Evolutionary conservation across 257 asterid genomes (phyloP), one percentile per base, ranked within the genome.

Genomic region (Dorcoceras hygrometricum): DNA sequence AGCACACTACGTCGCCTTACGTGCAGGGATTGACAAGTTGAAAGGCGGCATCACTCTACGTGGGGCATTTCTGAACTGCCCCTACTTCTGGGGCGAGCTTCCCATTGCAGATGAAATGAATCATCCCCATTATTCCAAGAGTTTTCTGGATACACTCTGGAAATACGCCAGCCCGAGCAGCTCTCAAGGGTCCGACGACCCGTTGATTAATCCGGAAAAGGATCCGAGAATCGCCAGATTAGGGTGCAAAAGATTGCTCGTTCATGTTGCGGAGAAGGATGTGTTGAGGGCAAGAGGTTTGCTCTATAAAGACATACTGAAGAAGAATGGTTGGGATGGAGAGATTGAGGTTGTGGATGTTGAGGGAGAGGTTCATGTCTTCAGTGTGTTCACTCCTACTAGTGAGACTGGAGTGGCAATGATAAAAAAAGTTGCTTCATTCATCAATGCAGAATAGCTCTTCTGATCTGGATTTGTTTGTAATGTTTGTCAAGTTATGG

Each of bases 231-330:
- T 82, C 18, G 68, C 59, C 29, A 61, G 68, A 8, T 72, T 86
- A 1, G 82, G 80, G 18, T 80, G 87, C 60, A 53, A 22, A 5
- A 76, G 62, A 51, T 74, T 84, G 32, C 51, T 84, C 57, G 73
- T 86, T 66, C 82, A 59, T 14, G 86, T 83, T 0, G 94, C 79
- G 0, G 86, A 62, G 51, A 54, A 72, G 12, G 94, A 86, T 62
- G 0, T 58, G 0, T 26, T 84, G 64, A 82, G 27, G 57, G 73
- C 67, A 1, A 66, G 90, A 14, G 90, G 88, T 7, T 69, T 71
- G 56, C 19, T 55, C 25, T 86, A 84, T 14, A 73, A 77, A 46
- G 79, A 76, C 63, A 51, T 43, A 0, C 9, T 86, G 69, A 69
- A 46, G 75, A 82, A 80, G 57, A 76, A 69, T 10, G 80, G 71